phyloP scores from a whole-genome alignment of 192 early-diverging fungal genomes.

The Linnemannia elongata region DNA sequence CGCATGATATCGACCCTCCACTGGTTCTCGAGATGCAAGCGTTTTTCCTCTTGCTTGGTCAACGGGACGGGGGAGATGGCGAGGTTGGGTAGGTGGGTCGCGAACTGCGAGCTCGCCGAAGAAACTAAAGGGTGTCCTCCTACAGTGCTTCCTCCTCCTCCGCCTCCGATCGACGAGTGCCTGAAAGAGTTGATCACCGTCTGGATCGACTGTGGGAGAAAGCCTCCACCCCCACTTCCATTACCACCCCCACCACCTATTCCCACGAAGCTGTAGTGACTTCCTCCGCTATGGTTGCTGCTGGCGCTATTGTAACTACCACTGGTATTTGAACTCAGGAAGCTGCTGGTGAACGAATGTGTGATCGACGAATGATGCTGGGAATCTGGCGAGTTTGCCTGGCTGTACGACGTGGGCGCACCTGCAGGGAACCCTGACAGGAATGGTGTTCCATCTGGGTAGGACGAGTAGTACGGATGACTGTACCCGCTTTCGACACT shows the following conservation, averaged over 20 bases:
- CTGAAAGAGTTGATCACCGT: constrained; percentile 23
- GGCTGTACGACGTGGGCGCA: constrained; percentile 19
- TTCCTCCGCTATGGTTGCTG: not conserved
- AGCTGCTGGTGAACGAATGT: not conserved
- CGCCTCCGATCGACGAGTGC: not conserved
- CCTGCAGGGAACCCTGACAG: not conserved
- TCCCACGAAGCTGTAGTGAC: not conserved
- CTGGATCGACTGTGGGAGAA: constrained; percentile 26
- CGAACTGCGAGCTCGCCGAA: not conserved
- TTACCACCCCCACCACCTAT: not conserved
- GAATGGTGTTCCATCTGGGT: constrained; percentile 32
- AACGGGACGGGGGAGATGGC: not conserved
- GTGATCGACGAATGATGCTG: not conserved
- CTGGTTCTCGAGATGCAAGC: constrained; percentile 20
- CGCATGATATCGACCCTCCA: constrained; percentile 45
- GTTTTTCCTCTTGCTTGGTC: constrained; percentile 38
- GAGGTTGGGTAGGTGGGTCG: not conserved
- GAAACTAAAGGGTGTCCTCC: not conserved
- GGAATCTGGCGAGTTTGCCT: constrained; percentile 9
- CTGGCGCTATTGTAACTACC: not conserved
- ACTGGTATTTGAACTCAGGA: not conserved
- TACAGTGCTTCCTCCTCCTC: not conserved
- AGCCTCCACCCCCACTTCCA: not conserved
- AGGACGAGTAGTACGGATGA: constrained; percentile 17
- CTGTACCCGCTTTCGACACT: constrained; percentile 5